These are phyloP conservation scores for Sporodiniella umbellata DNA, from an alignment of 371 early-diverging fungal species.

Conservation along the genomic window DNA sequence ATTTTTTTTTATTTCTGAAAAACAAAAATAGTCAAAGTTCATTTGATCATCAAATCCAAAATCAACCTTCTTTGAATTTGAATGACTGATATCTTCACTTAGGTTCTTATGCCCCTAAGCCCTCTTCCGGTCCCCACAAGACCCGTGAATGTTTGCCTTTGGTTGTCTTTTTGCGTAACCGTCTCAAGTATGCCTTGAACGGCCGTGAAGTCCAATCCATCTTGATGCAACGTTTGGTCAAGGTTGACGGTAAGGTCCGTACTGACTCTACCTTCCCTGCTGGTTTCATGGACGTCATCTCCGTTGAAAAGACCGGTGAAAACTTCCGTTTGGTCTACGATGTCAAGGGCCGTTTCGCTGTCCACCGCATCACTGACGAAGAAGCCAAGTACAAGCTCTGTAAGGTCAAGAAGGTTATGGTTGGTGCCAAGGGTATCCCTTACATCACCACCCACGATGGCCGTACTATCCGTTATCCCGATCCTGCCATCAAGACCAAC, in stretches of 20 bases:
- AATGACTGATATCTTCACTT: not conserved
- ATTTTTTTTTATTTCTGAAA: conserved; percentile 11
- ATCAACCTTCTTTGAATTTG: not conserved
- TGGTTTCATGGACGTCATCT: conserved; percentile 99
- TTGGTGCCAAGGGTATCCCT: conserved; percentile 95
- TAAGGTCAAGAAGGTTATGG: conserved; percentile 95
- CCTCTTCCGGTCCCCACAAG: conserved; percentile 99
- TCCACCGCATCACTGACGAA: conserved; percentile 98
- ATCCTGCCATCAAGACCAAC: conserved; percentile 98
- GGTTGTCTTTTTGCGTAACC: conserved; percentile 97
- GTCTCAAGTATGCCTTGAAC: conserved; percentile 98
- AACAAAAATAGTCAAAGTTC: conserved; percentile 16
- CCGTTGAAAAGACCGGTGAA: conserved; percentile 99
- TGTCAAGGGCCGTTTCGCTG: conserved; percentile 98
- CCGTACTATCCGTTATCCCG: conserved; percentile 99
- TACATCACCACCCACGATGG: conserved; percentile 99
- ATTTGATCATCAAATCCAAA: not conserved
- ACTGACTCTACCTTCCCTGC: conserved; percentile 98
- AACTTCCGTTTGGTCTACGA: conserved; percentile 99
- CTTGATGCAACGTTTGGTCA: conserved; percentile 97
- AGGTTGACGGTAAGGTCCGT: conserved; percentile 99
- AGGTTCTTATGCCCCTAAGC: conserved; percentile 91
- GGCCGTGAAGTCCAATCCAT: conserved; percentile 97
- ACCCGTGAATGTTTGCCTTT: conserved; percentile 98
- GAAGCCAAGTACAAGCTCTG: conserved; percentile 99